These are phyloP conservation scores for Gossypium raimondii DNA, from an alignment of 345 rosid genomes.

Conservation along the genomic window DNA sequence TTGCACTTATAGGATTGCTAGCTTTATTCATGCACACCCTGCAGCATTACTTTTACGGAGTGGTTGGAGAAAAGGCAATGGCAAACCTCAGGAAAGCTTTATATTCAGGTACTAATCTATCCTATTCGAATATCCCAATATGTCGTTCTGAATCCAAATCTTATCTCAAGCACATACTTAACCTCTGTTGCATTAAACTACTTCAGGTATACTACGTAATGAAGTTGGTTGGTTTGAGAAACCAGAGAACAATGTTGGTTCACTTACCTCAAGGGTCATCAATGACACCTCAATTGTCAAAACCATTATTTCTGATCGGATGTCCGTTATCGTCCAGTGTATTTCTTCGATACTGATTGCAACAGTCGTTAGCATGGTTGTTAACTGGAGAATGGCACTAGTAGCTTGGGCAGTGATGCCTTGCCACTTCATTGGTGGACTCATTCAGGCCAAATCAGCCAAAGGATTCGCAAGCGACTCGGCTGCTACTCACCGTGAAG, in stretches of 20 bases:
- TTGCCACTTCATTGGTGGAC: constrained; percentile 70
- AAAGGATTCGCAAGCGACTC: constrained; percentile 59
- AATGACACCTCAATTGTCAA: constrained; percentile 57
- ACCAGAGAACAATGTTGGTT: constrained; percentile 43
- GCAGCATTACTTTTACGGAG: constrained; percentile 67
- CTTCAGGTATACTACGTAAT: constrained; percentile 48
- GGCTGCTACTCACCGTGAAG: constrained; percentile 39
- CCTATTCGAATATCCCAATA: not conserved
- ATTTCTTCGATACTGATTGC: constrained; percentile 63
- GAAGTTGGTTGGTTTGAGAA: constrained; percentile 67
- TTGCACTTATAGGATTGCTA: constrained; percentile 43
- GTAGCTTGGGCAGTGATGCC: constrained; percentile 87
- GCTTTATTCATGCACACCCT: constrained; percentile 48
- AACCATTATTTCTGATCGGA: constrained; percentile 55
- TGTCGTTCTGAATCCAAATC: not conserved
- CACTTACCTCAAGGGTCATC: constrained; percentile 45
- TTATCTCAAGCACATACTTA: not conserved
- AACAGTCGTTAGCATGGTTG: constrained; percentile 48
- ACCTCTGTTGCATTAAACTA: not conserved
- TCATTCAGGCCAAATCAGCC: constrained; percentile 64
- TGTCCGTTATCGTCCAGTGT: constrained; percentile 67
- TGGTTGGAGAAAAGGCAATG: constrained; percentile 67
- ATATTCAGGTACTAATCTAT: constrained; percentile 40
- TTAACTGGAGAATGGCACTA: constrained; percentile 58
- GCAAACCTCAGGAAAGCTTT: constrained; percentile 48